Evolutionary conservation across 768 basidiomycete genomes (phyloP), one percentile per base, ranked within the genome.

Genomic region (Tylopilus felleus): DNA sequence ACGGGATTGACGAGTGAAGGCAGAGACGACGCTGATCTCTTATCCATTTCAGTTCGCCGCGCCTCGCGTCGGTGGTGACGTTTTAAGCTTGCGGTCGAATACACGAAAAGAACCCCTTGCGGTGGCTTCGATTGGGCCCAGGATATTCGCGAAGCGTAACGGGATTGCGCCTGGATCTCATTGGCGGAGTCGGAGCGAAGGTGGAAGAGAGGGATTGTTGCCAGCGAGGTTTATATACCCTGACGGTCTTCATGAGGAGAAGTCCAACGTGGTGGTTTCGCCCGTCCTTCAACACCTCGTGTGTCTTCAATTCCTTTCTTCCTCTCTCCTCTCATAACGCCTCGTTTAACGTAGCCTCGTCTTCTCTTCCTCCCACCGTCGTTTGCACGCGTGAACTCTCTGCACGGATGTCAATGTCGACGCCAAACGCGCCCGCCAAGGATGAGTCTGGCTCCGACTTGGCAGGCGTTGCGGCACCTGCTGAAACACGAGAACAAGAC

Each of bases 151-250:
- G 53, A 65, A 65, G 59, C 27, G 23, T 21, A 1, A 17, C 27
- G 38, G n/a, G 28, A 41, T 56, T 65, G 56, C 60, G 63, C 63
- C 63, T 46, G 38, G 5, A 41, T 6, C 46, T 42, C 13, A 56
- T 62, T 54, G 59, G 53, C 36, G 56, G 60, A 55, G 60, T 67
- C 56, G 58, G 63, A 65, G 63, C 33, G 48, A 62, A 44, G 53
- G 63, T 59, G 56, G 63, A 21, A 19, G 6, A 38, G 36, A 19
- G 38, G 38, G 21, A 6, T 10, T 19, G 36, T n/a, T 19, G 38
- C n/a, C n/a, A n/a, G 38, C n/a, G 4, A 38, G 23, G 52, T 49
- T 46, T 65, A 65, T 65, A 67, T 67, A 56, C 19, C 50, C 41
- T 33, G 50, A 57, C 35, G 52, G 45, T 43, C 33, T 57, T 53